phyloP scores from a whole-genome alignment of 306 rosid species.

The Albizia julibrissin region DNA sequence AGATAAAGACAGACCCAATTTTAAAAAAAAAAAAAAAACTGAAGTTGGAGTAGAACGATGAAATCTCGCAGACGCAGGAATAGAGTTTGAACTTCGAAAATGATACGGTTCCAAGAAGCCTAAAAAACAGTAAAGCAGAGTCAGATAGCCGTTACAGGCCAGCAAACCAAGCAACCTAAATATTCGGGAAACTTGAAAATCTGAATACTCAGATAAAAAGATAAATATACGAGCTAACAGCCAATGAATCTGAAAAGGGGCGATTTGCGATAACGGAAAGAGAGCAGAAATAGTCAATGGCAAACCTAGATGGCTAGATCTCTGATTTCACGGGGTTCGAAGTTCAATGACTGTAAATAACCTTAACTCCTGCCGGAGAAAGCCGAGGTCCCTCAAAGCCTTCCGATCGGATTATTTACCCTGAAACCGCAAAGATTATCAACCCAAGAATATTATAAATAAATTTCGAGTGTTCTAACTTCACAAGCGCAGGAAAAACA shows the following conservation, averaged over 20 bases:
- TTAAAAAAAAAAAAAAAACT: slow-evolving; percentile 29
- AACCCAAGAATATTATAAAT: slow-evolving; percentile 16
- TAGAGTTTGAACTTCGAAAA: slow-evolving; percentile 42
- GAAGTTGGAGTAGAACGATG: slow-evolving; percentile 31
- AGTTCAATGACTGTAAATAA: slow-evolving; percentile 5
- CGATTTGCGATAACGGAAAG: slow-evolving; percentile 21
- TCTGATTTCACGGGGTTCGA: slow-evolving; percentile 25
- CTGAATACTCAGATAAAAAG: slow-evolving; percentile 24
- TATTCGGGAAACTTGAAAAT: slow-evolving; percentile 49
- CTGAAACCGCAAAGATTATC: slow-evolving; percentile 35
- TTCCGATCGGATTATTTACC: slow-evolving; percentile 60
- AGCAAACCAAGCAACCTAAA: slow-evolving; percentile 46
- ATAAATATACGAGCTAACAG: slow-evolving; percentile 1
- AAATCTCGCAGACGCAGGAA: slow-evolving; percentile 19
- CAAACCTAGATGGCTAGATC: slow-evolving; percentile 41
- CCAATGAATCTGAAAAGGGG: slow-evolving; percentile 31
- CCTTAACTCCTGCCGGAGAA: slow-evolving; percentile 28
- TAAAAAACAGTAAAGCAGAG: slow-evolving; percentile 54
- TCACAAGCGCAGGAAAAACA: slow-evolving; percentile 29
- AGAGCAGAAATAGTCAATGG: slow-evolving; percentile 22
- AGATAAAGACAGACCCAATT: slow-evolving; percentile 33
- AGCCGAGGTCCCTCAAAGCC: slow-evolving; percentile 38
- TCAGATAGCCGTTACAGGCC: slow-evolving; percentile 58
- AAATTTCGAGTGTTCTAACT: slow-evolving; percentile 11
- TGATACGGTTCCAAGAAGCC: slow-evolving; percentile 54